These are phyloP conservation scores for Psilocybe cubensis DNA, from an alignment of 768 basidiomycete species.

Conservation along the genomic window DNA sequence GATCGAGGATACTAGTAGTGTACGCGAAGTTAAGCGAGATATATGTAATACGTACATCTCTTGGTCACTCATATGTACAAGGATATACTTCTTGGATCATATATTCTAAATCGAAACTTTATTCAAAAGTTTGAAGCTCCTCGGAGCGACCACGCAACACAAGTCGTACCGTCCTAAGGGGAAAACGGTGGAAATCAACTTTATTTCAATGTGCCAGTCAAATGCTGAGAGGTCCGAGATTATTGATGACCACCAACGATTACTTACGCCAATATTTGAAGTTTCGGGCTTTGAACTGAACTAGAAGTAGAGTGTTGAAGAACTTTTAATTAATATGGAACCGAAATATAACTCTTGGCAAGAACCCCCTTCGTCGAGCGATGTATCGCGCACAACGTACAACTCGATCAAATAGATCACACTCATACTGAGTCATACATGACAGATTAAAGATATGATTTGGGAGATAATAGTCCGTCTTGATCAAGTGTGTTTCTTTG, in stretches of 20 bases:
- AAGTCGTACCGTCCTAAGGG: constrained; percentile 6
- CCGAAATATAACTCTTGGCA: background rate
- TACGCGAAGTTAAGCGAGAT: no score
- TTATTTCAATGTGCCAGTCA: background rate
- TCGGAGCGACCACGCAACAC: constrained; percentile 15
- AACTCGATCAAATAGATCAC: no score
- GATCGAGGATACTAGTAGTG: constrained; percentile 2
- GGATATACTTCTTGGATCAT: background rate
- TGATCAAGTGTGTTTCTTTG: constrained; percentile 10
- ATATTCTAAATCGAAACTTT: constrained; percentile 10
- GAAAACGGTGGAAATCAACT: background rate
- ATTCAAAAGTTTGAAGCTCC: background rate
- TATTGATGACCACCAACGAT: background rate
- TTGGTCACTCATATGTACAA: background rate
- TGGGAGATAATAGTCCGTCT: no score
- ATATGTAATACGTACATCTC: no score
- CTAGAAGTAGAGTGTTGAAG: background rate
- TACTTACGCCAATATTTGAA: background rate
- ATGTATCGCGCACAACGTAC: no score
- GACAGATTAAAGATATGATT: no score
- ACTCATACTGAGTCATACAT: no score
- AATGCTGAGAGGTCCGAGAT: background rate
- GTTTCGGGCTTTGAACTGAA: background rate
- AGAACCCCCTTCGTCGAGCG: background rate
- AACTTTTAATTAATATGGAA: background rate